Percentiles rank a stretch among this genome's conserved stretches.
Evolutionary conservation across 176 grass and related monocot species (phyloP).

Genomic region (Hordeum marinum): DNA sequence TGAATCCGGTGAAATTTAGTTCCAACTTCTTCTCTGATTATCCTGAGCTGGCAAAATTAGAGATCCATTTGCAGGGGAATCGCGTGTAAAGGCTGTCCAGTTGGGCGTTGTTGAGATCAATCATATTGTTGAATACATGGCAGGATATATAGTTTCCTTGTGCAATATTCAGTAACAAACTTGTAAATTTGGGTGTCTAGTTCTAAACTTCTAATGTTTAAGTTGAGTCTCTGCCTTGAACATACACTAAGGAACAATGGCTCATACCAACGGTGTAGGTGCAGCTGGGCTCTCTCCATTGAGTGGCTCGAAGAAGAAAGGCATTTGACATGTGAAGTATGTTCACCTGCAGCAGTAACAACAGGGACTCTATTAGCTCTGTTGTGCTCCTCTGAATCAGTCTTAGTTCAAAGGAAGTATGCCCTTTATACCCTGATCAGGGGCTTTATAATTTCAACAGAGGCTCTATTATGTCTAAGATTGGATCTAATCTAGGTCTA

Average conservation of each 20-base stretch:
- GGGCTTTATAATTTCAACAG: no score
- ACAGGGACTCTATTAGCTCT: not conserved
- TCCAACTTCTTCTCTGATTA: not conserved
- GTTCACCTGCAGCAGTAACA: not conserved
- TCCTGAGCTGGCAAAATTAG: not conserved
- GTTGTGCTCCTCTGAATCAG: not conserved
- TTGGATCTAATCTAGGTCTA: no score
- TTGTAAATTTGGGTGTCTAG: not conserved
- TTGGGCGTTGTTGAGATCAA: not conserved
- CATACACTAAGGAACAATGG: not conserved
- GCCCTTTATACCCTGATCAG: no score
- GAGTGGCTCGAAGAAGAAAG: constrained; percentile 40
- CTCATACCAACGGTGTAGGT: constrained; percentile 3
- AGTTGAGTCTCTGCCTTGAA: not conserved
- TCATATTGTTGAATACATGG: not conserved
- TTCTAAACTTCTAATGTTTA: not conserved
- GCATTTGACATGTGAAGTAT: constrained; percentile 11
- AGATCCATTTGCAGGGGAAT: not conserved
- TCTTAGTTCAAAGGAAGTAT: not conserved
- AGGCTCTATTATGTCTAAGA: no score
- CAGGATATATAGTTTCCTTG: not conserved
- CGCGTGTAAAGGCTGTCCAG: not conserved
- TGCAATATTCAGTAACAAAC: not conserved
- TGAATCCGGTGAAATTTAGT: not conserved
- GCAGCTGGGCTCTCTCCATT: constrained; percentile 8